phyloP scores from a whole-genome alignment of 192 early-diverging fungal species.

The Coemansia sp. region DNA sequence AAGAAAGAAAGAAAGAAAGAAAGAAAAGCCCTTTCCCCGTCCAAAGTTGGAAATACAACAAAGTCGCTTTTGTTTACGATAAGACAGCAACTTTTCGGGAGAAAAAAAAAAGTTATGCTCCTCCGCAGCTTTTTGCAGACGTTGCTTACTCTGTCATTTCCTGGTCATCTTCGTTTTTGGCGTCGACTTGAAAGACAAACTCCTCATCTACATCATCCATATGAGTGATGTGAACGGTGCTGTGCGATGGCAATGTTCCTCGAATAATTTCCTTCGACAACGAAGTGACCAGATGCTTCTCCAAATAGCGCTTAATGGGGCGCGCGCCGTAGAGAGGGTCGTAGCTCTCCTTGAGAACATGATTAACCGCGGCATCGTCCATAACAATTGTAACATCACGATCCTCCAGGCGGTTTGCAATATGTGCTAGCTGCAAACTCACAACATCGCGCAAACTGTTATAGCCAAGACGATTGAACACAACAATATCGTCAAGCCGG shows the following conservation, averaged over 20 bases:
- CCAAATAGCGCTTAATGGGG: conserved; percentile 87
- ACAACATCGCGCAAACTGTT: conserved; percentile 73
- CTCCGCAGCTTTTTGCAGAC: background rate
- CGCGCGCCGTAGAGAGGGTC: conserved; percentile 95
- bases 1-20: conserved; percentile 1
- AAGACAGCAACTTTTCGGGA: too few species aligned
- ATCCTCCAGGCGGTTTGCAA: conserved; percentile 71
- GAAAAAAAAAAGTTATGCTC: background rate
- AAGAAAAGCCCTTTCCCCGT: too few species aligned
- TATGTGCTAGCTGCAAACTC: conserved; percentile 66
- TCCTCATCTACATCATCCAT: conserved; percentile 23
- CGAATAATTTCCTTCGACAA: conserved; percentile 71
- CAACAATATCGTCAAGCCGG: conserved; percentile 91
- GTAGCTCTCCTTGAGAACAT: conserved; percentile 79
- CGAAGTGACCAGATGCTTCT: conserved; percentile 82
- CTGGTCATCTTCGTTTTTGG: conserved; percentile 31
- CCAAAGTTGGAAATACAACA: too few species aligned
- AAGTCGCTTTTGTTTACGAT: too few species aligned
- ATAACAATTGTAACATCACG: conserved; percentile 74
- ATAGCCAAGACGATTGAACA: conserved; percentile 74
- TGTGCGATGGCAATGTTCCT: conserved; percentile 64
- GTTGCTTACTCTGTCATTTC: conserved; percentile 22
- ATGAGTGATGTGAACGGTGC: conserved; percentile 55
- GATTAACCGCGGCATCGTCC: conserved; percentile 70
- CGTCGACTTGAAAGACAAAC: conserved; percentile 45